Evolutionary conservation across 1,284 basidiomycete genomes (phyloP).

Genomic region (Mycosarcoma mackinlayi): DNA sequence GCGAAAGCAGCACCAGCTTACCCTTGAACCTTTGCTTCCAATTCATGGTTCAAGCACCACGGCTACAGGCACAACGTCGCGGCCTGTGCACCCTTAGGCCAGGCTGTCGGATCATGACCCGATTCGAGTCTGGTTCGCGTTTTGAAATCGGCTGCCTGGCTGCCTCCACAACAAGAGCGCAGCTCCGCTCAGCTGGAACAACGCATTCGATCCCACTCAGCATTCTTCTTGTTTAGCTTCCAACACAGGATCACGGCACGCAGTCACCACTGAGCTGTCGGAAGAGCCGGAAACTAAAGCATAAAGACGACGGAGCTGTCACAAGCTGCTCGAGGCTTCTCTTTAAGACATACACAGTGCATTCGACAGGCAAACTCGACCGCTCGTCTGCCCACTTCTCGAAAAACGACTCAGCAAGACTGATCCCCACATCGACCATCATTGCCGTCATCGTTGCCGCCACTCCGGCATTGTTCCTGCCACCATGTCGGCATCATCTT

Average conservation of each 20-base stretch:
- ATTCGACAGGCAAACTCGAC: too few species aligned
- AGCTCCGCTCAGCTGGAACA: background rate
- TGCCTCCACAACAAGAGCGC: constrained; percentile 1
- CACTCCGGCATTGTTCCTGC: background rate
- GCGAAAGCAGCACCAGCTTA: too few species aligned
- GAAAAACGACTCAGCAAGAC: constrained; percentile 6
- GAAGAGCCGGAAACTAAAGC: too few species aligned
- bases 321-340: too few species aligned
- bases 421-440: too few species aligned
- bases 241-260: background rate
- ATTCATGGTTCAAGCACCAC: constrained; percentile 11
- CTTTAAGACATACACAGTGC: too few species aligned
- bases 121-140: too few species aligned
- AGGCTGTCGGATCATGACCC: too few species aligned
- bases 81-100: constrained; percentile 7
- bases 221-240: background rate
- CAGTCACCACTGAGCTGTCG: background rate
- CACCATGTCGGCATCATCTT: constrained; percentile 36
- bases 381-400: too few species aligned
- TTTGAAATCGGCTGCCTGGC: too few species aligned
- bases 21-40: too few species aligned
- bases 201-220: constrained; percentile 1
- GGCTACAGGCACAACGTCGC: background rate
- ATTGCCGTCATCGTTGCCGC: background rate
- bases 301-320: too few species aligned